Percentiles rank a stretch among this genome's conserved stretches.
phyloP scores from a whole-genome alignment of 208 protist species.

The Trichomonas gallinae region DNA sequence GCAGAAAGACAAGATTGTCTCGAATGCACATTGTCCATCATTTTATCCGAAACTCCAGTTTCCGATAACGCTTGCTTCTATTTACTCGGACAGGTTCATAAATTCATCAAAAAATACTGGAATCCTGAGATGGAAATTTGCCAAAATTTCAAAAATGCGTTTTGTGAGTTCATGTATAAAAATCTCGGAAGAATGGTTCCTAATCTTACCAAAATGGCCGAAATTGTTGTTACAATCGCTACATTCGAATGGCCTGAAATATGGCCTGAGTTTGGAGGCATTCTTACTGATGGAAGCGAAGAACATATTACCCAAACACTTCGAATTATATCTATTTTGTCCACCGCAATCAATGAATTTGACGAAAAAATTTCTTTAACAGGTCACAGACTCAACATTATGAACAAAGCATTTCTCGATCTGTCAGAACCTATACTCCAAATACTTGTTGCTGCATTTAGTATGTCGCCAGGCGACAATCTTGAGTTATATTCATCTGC shows the following conservation, averaged over 20 bases:
- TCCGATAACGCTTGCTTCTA: too few species aligned
- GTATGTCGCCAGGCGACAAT: neutral
- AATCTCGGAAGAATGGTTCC: neutral
- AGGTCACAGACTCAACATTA: neutral
- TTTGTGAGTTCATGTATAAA: neutral
- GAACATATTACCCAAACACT: neutral
- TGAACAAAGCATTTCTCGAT: neutral
- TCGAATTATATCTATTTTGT: neutral
- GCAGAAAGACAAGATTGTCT: too few species aligned
- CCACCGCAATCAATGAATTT: neutral
- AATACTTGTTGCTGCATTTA: neutral
- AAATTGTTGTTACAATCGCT: neutral
- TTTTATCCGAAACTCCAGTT: too few species aligned
- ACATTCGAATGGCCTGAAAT: neutral
- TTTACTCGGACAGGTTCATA: neutral
- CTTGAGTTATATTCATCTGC: neutral
- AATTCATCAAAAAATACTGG: neutral
- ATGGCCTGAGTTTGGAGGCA: neutral
- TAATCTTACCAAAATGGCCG: neutral
- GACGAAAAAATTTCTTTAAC: neutral
- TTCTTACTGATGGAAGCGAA: neutral
- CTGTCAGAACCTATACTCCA: neutral
- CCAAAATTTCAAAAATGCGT: neutral
- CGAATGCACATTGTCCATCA: too few species aligned
- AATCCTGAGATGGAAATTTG: neutral